Base-by-base conservation (phyloP, 805 yeast species). In the Lachancea nothofagi region DNA sequence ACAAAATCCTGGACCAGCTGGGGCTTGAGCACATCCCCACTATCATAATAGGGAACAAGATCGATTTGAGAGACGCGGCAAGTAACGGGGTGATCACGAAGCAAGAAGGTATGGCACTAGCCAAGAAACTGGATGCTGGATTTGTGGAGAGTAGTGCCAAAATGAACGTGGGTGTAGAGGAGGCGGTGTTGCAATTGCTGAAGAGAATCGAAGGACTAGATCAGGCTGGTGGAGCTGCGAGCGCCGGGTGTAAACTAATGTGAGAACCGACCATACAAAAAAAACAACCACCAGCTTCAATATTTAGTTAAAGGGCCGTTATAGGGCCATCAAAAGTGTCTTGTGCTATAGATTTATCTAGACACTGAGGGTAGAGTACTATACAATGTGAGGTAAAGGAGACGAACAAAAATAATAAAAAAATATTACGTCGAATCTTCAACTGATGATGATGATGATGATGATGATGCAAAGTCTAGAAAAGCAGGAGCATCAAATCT, bases 21-120 rank as follows among this genome's bases (percentile, higher is more conserved):
- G 86, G 84, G 29, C 62, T 72, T 2, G 79, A 79, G 27, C 64
- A 73, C 41, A 83, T 89, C 21, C 97, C 97, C 1, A 80, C 84
- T 61, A 74, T 82, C 21, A 56, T 85, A 46, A 79, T 86, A 7
- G 95, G 54, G 6, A 55, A 48, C 37, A 57, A 57, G 43, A 48
- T 47, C 27, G 63, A 58, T 33, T 29, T 52, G 10, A 29, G 54
- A 17, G 45, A 43, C 18, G 15, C 33, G 18, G 36, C 28, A 17
- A 10, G 13, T n/a, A 13, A 7, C 20, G 36, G 41, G 13, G 34
- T 18, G 21, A 52, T 55, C 9, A 44, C 47, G 13, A 36, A 24
- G 14, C 28, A 40, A 17, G 61, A 55, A 37, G 61, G 59, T 4
- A 41, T 31, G 28, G 36, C 39, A 25, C 35, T 51, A 37, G 51